Base-by-base conservation (phyloP, 257 asterid genomes). In the Marsdenia floribunda region DNA sequence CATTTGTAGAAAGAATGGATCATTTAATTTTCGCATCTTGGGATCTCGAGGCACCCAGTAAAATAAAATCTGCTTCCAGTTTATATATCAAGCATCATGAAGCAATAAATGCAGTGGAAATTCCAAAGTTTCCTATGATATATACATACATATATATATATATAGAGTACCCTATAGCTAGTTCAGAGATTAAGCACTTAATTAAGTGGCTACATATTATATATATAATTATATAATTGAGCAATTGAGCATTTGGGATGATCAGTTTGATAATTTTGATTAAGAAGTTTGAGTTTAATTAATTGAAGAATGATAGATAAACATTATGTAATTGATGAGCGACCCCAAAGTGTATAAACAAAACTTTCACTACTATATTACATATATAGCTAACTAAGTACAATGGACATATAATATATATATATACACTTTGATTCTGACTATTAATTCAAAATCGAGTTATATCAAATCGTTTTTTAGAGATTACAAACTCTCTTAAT, bases 41-140 rank as follows among this genome's bases (percentile, higher is more conserved):
- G 72, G 77, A 46, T 78, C 81, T 73, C 82, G 82, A 78, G 81
- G 74, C 61, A 73, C 49, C 49, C 12, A 11, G 49, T 44, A 6
- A 44, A 70, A 66, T 73, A 7, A 67, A 78, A 29, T 70, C 57
- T 54, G 77, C 74, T 55, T 59, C 60, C 73, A 66, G 12, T 66
- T 64, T 13, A 44, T 44, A 44, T 6, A 11, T 44, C 71, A 37
- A 73, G 33, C 69, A 77, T 67, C 42, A 49, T 71, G 60, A 49
- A 29, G 11, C 50, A 57, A 59, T 73, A 37, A 68, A 63, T 47
- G 74, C 69, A 3, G 44, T 35, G 49, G n/a, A 38, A 55, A 66
- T 37, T 53, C 75, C 68, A 46, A 78, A 33, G 52, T 13, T 4
- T 26, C 68, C 61, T 33, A 18, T 72, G 22, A 50, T 47, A 21